A percentile compares a stretch with the other conserved stretches of the same genome.
Evolutionary conservation across 1,284 basidiomycete genomes (phyloP).

Genomic region (Grifola frondosa): DNA sequence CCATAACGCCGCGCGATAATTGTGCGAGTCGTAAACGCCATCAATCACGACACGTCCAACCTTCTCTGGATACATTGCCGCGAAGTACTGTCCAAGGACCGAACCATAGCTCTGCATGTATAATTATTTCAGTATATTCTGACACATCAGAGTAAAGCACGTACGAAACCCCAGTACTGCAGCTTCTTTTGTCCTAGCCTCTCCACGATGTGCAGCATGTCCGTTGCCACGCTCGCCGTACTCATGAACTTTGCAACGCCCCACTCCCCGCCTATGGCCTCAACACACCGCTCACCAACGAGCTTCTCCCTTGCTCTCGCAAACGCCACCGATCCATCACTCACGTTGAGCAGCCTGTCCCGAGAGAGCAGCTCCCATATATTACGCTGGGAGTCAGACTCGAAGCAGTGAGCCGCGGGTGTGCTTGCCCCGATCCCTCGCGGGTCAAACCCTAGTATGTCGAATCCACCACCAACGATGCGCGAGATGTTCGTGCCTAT

Average conservation of each 20-base stretch:
- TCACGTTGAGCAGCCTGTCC: slow-evolving; percentile 7
- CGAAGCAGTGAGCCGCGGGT: slow-evolving; percentile 21
- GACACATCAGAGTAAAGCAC: slow-evolving; percentile 14
- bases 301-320: slow-evolving; percentile 10
- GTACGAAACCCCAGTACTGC: slow-evolving; percentile 54
- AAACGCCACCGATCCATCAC: slow-evolving; percentile 8
- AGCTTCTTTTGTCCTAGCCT: slow-evolving; percentile 46
- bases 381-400: slow-evolving; percentile 18
- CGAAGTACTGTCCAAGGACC: slow-evolving; percentile 43
- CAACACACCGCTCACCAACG: slow-evolving; percentile 14
- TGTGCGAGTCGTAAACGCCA: slow-evolving; percentile 30
- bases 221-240: slow-evolving; percentile 45
- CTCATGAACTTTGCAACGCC: slow-evolving; percentile 39
- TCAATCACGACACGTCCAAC: slow-evolving; percentile 35
- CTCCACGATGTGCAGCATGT: slow-evolving; percentile 49
- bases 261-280: slow-evolving; percentile 20
- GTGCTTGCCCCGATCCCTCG: slow-evolving; percentile 20
- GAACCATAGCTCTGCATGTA: slow-evolving; percentile 41
- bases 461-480: slow-evolving; percentile 44
- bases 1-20: slow-evolving; percentile 22
- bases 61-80: slow-evolving; percentile 47
- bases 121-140: neutral
- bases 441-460: slow-evolving; percentile 53
- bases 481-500: slow-evolving; percentile 31
- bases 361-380: slow-evolving; percentile 17